Evolutionary conservation across 2,329 filamentous ascomycete species (phyloP), one percentile per base, ranked within the genome.

Genomic region (Alternaria arborescens): DNA sequence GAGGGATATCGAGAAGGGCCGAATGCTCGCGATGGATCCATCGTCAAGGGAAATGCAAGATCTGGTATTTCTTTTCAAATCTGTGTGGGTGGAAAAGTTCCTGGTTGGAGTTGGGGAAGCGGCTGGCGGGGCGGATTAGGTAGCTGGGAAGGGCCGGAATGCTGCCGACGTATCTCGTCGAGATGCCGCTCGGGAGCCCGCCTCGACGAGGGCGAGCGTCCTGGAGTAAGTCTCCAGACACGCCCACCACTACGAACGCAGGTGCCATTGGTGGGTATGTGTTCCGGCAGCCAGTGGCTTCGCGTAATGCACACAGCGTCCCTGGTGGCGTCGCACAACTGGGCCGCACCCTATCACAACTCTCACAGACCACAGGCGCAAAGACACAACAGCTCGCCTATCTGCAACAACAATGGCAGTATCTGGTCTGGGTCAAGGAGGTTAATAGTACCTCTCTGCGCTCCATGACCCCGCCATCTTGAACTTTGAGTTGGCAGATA

Each of bases 41-140:
- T 55, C 36, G 34, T 47, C 42, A 57, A 42, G 53, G 52, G 41
- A 46, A 26, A 41, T 41, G 24, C 53, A 18, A 55, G 57, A 60
- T 60, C 57, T 55, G 52, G 51, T 28, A 18, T 60, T 50, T 60
- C 46, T 56, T 59, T 54, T 60, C 48, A 38, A 38, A 60, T 55
- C 57, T 4, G 57, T 47, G 52, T 36, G 44, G 28, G 30, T 54
- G 54, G 18, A 46, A 47, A 18, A 30, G 28, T 30, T 44, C n/a
- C 44, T 54, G 57, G 52, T 40, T 55, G 57, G 52, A 28, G 56
- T 22, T 58, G 56, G 56, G 56, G 56, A 53, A 55, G 56, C 56
- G 56, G 56, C 43, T 48, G 44, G 56, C 43, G 36, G 56, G 28
- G 40, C 30, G n/a, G 40, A 34, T 42, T 44, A 32, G 41, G 55